These are phyloP conservation scores for Daldinia concentrica DNA, from an alignment of 495 filamentous ascomycete genomes.

Conservation along the genomic window DNA sequence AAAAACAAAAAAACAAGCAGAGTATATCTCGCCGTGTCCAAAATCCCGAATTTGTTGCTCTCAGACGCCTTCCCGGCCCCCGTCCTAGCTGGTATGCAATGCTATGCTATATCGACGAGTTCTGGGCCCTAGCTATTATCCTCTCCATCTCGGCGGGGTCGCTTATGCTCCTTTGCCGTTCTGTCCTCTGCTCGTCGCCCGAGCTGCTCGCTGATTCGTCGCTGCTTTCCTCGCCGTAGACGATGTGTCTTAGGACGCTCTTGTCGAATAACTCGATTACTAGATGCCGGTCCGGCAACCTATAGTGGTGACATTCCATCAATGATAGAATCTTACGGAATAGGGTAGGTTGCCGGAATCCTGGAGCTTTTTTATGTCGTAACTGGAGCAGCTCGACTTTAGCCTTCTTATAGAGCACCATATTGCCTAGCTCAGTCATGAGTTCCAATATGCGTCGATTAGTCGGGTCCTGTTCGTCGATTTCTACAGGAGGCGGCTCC, in stretches of 20 bases:
- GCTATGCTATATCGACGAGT: slow-evolving; percentile 37
- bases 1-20: slow-evolving; percentile 1
- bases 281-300: slow-evolving; percentile 83
- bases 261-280: slow-evolving; percentile 95
- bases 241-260: slow-evolving; percentile 80
- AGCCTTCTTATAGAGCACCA: slow-evolving; percentile 81
- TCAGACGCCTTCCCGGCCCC: background rate
- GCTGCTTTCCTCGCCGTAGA: slow-evolving; percentile 64
- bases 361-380: slow-evolving; percentile 63
- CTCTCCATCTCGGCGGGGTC: slow-evolving; percentile 53
- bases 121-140: slow-evolving; percentile 25
- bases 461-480: slow-evolving; percentile 51
- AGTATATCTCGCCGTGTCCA: slow-evolving; percentile 7
- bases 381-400: slow-evolving; percentile 74
- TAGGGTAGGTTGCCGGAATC: slow-evolving; percentile 77
- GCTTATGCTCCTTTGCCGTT: slow-evolving; percentile 62
- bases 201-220: slow-evolving; percentile 50
- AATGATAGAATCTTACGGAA: slow-evolving; percentile 85
- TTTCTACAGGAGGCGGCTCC: slow-evolving; percentile 45
- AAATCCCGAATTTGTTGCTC: background rate
- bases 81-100: background rate
- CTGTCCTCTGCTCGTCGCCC: slow-evolving; percentile 59
- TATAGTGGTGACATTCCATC: slow-evolving; percentile 90
- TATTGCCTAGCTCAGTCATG: slow-evolving; percentile 88
- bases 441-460: slow-evolving; percentile 80